A percentile compares a stretch with the other conserved stretches of the same genome.
Evolutionary conservation across 2,329 filamentous ascomycete genomes (phyloP).

Genomic region (Penicillium sp.): DNA sequence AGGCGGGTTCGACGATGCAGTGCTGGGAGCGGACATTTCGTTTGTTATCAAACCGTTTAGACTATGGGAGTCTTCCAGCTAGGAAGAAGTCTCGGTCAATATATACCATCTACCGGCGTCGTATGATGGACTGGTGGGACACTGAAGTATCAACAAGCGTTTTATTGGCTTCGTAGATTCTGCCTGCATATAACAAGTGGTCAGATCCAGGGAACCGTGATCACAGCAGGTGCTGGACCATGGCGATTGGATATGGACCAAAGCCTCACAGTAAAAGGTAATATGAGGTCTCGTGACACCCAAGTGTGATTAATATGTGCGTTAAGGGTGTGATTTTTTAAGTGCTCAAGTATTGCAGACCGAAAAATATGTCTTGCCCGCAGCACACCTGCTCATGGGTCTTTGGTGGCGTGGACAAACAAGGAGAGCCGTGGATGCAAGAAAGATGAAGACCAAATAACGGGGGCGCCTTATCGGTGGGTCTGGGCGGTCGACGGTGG

Average conservation of each 20-base stretch:
- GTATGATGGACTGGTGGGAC: not conserved
- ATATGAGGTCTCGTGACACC: not conserved
- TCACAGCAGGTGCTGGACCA: not conserved
- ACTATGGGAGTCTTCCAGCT: not conserved
- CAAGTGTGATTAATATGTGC: not conserved
- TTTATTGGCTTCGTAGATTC: not conserved
- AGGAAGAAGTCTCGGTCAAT: not conserved
- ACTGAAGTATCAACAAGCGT: not conserved
- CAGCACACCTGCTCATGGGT: not conserved
- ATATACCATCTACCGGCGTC: not conserved
- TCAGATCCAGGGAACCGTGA: not conserved
- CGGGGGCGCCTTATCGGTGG: constrained; percentile 12
- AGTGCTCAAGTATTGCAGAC: not conserved
- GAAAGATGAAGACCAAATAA: constrained; percentile 1
- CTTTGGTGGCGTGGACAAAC: not conserved
- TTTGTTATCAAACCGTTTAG: no score
- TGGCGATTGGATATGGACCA: not conserved
- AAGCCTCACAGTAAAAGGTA: not conserved
- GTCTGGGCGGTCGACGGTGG: constrained; percentile 3
- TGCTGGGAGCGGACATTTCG: not conserved
- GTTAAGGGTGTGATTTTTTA: not conserved
- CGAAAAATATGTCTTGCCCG: not conserved
- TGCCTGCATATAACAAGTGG: not conserved
- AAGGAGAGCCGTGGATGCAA: not conserved
- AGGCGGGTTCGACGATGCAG: not conserved